These are phyloP conservation scores for Chrysosporium keratinophilum DNA, from an alignment of 2,329 filamentous ascomycete genomes.

Conservation along the genomic window DNA sequence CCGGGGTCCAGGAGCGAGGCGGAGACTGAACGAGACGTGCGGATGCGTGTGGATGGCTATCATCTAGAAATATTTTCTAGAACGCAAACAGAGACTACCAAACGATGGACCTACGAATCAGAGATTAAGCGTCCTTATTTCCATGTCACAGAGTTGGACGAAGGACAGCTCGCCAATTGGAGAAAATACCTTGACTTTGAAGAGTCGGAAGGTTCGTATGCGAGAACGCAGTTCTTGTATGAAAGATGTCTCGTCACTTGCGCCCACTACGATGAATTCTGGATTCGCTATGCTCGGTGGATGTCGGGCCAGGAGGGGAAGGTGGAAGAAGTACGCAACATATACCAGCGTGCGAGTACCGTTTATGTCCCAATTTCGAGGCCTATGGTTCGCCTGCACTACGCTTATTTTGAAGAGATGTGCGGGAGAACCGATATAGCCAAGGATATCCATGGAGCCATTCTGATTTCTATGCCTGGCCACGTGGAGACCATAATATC, in stretches of 20 bases:
- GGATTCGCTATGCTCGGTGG: conserved; percentile 95
- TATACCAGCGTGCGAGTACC: conserved; percentile 77
- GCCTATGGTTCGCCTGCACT: conserved; percentile 75
- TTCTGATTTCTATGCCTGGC: conserved; percentile 65
- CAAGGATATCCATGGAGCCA: conserved; percentile 70
- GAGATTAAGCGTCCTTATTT: conserved; percentile 96
- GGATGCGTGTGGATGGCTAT: conserved; percentile 65
- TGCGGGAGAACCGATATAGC: conserved; percentile 65
- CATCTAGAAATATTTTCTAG: conserved; percentile 71
- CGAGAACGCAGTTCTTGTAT: conserved; percentile 71
- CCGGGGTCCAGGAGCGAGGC: conserved; percentile 51
- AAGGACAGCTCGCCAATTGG: conserved; percentile 79
- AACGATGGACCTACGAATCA: conserved; percentile 88
- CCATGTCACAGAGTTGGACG: conserved; percentile 85
- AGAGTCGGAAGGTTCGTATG: conserved; percentile 68
- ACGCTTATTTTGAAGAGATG: conserved; percentile 90
- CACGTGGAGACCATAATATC: conserved; percentile 82
- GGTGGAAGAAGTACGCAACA: conserved; percentile 80
- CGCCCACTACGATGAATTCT: conserved; percentile 94
- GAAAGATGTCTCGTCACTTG: conserved; percentile 88
- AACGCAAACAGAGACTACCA: conserved; percentile 79
- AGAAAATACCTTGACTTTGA: conserved; percentile 95
- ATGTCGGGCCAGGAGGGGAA: conserved; percentile 72
- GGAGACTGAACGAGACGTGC: conserved; percentile 74
- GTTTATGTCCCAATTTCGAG: conserved; percentile 79